phyloP scores from a whole-genome alignment of 2,329 filamentous ascomycete genomes.

The Zopfia rhizophila region DNA sequence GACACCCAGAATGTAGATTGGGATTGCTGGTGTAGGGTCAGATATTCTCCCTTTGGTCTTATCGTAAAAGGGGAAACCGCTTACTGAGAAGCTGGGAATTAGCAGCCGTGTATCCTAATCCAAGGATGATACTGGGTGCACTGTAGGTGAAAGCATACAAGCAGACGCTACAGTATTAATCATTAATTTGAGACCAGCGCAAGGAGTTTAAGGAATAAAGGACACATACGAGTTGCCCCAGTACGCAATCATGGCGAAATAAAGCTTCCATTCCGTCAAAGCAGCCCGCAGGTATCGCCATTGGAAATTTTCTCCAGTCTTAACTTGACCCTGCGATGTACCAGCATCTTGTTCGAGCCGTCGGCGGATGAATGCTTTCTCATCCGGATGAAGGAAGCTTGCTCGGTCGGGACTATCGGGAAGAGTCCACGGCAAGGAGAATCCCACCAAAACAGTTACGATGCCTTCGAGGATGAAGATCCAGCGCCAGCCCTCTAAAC shows the following conservation, averaged over 20 bases:
- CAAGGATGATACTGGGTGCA: not conserved
- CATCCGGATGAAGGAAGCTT: not conserved
- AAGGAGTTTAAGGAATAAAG: too few species aligned
- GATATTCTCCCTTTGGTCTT: too few species aligned
- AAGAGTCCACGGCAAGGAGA: conserved; percentile 36
- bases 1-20: not conserved
- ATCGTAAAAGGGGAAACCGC: too few species aligned
- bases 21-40: too few species aligned
- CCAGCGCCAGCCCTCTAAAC: conserved; percentile 48
- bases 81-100: not conserved
- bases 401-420: conserved; percentile 3
- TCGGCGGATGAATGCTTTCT: not conserved
- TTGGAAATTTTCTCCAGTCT: conserved; percentile 4
- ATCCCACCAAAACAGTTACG: conserved; percentile 72
- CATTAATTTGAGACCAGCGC: too few species aligned
- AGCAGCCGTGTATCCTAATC: not conserved
- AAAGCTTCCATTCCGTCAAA: conserved; percentile 14
- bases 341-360: conserved; percentile 6
- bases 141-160: not conserved
- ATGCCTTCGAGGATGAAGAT: conserved; percentile 70
- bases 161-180: too few species aligned
- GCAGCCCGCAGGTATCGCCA: conserved; percentile 1
- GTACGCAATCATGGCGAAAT: conserved; percentile 10
- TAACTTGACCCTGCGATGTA: conserved; percentile 1
- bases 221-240: conserved; percentile 7